Evolutionary conservation across 345 rosid species (phyloP).

Genomic region (Raphanus raphanistrum): DNA sequence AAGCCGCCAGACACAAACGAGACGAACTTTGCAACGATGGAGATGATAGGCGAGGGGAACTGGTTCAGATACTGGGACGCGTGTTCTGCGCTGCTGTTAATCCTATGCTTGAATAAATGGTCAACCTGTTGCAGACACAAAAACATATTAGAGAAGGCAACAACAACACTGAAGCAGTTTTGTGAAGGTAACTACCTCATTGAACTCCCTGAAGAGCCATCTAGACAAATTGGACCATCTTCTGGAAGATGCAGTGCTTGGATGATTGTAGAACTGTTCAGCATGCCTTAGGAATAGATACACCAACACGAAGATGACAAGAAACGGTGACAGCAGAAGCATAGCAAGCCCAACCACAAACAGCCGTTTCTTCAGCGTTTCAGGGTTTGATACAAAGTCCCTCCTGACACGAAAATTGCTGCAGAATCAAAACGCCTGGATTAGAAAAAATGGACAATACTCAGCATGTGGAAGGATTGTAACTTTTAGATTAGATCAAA

Average conservation of each 20-base stretch:
- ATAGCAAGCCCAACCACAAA: conserved; percentile 84
- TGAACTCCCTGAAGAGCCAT: conserved; percentile 96
- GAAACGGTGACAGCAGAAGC: conserved; percentile 92
- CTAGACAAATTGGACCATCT: conserved; percentile 98
- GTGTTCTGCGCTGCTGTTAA: conserved; percentile 76
- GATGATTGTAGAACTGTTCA: conserved; percentile 96
- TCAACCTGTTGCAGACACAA: conserved; percentile 80
- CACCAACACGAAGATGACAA: conserved; percentile 93
- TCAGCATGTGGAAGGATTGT: neutral
- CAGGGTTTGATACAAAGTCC: conserved; percentile 88
- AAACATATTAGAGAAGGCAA: no score
- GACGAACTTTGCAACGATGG: conserved; percentile 86
- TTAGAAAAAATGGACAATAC: conserved; percentile 40
- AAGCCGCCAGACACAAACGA: conserved; percentile 97
- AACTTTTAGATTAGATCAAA: no score
- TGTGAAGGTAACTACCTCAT: conserved; percentile 66
- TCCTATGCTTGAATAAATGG: conserved; percentile 96
- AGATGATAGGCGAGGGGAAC: conserved; percentile 89
- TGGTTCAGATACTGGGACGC: conserved; percentile 91
- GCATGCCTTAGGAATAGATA: conserved; percentile 96
- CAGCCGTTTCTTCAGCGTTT: conserved; percentile 74
- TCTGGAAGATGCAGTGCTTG: conserved; percentile 92
- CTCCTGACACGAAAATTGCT: conserved; percentile 84
- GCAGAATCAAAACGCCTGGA: conserved; percentile 41
- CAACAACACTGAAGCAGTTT: neutral